Evolutionary conservation across 2,329 filamentous ascomycete genomes (phyloP).

Genomic region (Aureobasidium lini): DNA sequence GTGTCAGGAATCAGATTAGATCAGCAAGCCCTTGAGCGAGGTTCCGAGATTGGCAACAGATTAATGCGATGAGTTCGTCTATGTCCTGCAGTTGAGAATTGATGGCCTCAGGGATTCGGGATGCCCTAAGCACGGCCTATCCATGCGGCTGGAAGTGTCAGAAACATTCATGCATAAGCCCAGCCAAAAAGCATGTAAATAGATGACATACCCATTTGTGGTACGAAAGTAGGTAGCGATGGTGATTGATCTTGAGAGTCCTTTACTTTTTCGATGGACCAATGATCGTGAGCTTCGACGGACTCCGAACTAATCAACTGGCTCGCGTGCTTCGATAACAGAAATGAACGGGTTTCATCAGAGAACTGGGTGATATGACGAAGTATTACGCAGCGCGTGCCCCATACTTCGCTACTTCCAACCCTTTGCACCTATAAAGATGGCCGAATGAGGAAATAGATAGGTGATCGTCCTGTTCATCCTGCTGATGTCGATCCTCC

Average conservation of each 20-base stretch:
- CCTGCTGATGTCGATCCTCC: background rate
- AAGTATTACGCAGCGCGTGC: background rate
- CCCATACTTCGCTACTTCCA: constrained; percentile 1
- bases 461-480: background rate
- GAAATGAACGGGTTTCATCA: background rate
- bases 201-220: background rate
- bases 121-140: background rate
- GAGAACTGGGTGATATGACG: background rate
- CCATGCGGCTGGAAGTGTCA: background rate
- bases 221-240: background rate
- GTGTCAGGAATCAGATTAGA: background rate
- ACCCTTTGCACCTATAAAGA: constrained; percentile 2
- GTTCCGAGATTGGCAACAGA: background rate
- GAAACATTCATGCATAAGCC: background rate
- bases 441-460: background rate
- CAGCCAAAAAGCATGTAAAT: background rate
- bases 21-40: background rate
- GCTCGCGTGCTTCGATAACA: background rate
- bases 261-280: background rate
- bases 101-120: background rate
- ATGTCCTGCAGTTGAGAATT: background rate
- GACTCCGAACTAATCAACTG: background rate
- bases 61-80: background rate
- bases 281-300: background rate
- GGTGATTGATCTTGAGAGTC: background rate